These are phyloP conservation scores for Aspergillus udagawae DNA, from an alignment of 2,329 filamentous ascomycete genomes.

Conservation along the genomic window DNA sequence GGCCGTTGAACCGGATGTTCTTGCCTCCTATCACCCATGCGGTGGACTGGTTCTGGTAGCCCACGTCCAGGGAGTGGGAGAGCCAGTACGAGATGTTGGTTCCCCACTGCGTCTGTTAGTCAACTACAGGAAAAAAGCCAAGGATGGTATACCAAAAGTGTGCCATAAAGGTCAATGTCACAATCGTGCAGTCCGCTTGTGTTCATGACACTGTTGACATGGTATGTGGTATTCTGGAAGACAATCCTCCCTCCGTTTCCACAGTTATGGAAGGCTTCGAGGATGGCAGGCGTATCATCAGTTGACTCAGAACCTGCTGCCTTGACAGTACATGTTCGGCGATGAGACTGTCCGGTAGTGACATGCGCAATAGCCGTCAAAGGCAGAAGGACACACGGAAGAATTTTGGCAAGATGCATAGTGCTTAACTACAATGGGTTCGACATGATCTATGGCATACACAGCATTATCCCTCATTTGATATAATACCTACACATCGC, in stretches of 20 bases:
- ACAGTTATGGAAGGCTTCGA: slow-evolving; percentile 49
- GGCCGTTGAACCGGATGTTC: slow-evolving; percentile 47
- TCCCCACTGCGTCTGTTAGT: slow-evolving; percentile 22
- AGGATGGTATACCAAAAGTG: slow-evolving; percentile 39
- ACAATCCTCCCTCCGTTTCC: slow-evolving; percentile 49
- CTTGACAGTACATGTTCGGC: slow-evolving; percentile 7
- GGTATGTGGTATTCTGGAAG: slow-evolving; percentile 48
- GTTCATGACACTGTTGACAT: slow-evolving; percentile 50
- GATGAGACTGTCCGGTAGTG: not conserved
- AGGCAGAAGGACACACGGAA: not conserved
- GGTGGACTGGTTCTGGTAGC: slow-evolving; percentile 49
- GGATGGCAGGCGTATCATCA: slow-evolving; percentile 52
- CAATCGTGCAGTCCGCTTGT: slow-evolving; percentile 45
- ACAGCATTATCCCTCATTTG: not conserved
- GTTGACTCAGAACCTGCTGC: slow-evolving; percentile 16
- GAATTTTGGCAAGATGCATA: not conserved
- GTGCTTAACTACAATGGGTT: not conserved
- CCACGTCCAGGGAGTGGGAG: slow-evolving; percentile 42
- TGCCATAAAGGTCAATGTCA: slow-evolving; percentile 48
- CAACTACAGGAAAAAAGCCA: not conserved
- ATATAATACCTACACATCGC: not conserved
- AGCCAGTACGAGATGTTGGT: slow-evolving; percentile 48
- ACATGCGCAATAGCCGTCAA: not conserved
- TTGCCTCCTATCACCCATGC: slow-evolving; percentile 50
- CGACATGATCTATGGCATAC: not conserved